Evolutionary conservation across 148 eudicot species (phyloP), one percentile per base, ranked within the genome.

Genomic region (Heliamphora exappendiculata): DNA sequence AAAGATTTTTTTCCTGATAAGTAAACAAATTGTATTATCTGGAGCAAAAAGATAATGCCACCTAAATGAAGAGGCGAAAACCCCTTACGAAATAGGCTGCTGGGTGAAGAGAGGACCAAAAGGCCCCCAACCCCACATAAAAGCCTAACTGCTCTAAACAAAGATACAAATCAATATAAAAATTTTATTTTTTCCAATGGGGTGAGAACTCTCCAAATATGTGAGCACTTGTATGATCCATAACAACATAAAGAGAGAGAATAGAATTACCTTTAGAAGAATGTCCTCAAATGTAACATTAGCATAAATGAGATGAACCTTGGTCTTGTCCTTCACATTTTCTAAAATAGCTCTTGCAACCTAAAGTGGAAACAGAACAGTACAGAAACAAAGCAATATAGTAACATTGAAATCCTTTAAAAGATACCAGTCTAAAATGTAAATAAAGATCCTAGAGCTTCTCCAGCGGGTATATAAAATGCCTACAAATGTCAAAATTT

Each of bases 321-420:
- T 88, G 33, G 98, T 93, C 34, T 78, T 85, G 85, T 93, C 98
- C 7, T 72, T 87, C 8, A 91, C 90, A 77, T 91, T 91, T 81
- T 93, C 98, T 75, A 91, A 85, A 78, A 93, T 88, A 73, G 96
- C 98, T 81, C 98, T 88, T 31, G 96, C 81, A 63, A 93, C 94
- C 96, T 93, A 66, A 51, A 54, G 36, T 75, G 17, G 31, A 33
- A 47, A 69, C 37, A 55, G 41, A 70, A 14, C 19, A 58, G 24
- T 14, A 62, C 69, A 79, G 3, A 76, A 67, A 64, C n/a, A 69
- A 82, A 12, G 44, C 5, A 59, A 36, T 31, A 39, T 17, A 20
- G 20, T 42, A n/a, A 37, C 44, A 34, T 45, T 24, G 4, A 70
- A 47, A 70, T 1, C 75, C 22, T 24, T 33, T 36, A 63, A 42